A percentile compares a stretch with the other conserved stretches of the same genome.
Evolutionary conservation across 2,329 filamentous ascomycete genomes (phyloP).

Genomic region (Diplodia intermedia): DNA sequence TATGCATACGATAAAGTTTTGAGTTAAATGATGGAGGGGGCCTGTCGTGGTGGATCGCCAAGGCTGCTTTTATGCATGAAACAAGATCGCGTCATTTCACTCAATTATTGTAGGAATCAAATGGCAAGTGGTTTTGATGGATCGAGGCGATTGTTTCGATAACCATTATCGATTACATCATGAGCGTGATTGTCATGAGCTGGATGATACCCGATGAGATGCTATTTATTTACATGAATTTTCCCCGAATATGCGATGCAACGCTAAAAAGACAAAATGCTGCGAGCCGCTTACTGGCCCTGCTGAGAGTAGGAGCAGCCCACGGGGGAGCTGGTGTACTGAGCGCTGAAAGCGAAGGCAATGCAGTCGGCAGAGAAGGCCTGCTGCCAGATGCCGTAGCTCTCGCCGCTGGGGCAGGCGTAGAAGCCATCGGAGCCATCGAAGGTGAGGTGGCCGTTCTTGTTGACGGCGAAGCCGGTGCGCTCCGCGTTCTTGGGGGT

Average conservation of each 20-base stretch:
- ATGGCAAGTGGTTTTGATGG: background rate
- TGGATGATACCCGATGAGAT: slow-evolving; percentile 1
- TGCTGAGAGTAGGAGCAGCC: slow-evolving; percentile 23
- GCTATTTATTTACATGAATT: slow-evolving; percentile 19
- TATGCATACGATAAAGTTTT: background rate
- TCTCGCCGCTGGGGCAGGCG: slow-evolving; percentile 59
- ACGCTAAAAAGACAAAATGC: slow-evolving; percentile 7
- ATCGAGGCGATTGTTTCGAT: background rate
- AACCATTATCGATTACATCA: slow-evolving; percentile 22
- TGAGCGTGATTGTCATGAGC: slow-evolving; percentile 6
- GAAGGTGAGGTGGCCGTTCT: slow-evolving; percentile 57
- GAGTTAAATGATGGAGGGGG: background rate
- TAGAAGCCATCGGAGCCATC: slow-evolving; percentile 52
- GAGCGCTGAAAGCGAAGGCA: slow-evolving; percentile 2
- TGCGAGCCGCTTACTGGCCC: slow-evolving; percentile 5
- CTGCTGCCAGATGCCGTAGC: slow-evolving; percentile 44
- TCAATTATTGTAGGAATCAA: too few relatives aligned
- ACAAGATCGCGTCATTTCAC: background rate
- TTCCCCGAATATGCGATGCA: slow-evolving; percentile 8
- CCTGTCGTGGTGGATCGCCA: background rate
- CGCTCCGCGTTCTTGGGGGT: slow-evolving; percentile 54
- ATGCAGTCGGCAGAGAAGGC: slow-evolving; percentile 27
- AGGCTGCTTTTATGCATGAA: background rate
- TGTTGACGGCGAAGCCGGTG: slow-evolving; percentile 55
- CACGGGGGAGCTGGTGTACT: slow-evolving; percentile 12